phyloP scores from a whole-genome alignment of 2,329 filamentous ascomycete species.

The Myriosclerotinia curreyana region DNA sequence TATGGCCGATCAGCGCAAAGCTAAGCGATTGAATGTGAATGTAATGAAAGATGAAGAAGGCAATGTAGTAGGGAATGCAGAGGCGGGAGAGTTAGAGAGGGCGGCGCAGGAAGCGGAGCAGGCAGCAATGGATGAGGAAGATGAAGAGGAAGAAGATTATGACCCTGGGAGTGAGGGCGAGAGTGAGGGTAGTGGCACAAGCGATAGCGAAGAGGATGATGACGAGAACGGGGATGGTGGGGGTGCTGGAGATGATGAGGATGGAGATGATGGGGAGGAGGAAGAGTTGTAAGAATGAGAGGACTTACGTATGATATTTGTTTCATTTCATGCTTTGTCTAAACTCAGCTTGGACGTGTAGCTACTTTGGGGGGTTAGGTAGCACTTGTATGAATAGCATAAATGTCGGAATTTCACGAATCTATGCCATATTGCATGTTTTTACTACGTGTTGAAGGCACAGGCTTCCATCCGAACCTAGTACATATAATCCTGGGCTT shows the following conservation, averaged over 20 bases:
- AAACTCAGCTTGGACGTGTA: neutral
- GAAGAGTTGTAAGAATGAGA: constrained; percentile 14
- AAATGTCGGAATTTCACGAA: neutral
- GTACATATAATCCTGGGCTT: neutral
- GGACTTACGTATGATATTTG: neutral
- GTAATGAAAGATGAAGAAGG: constrained; percentile 44
- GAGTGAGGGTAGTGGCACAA: constrained; percentile 33
- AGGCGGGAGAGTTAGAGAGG: constrained; percentile 39
- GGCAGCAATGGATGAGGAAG: constrained; percentile 55
- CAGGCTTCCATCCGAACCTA: neutral
- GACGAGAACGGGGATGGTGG: constrained; percentile 44
- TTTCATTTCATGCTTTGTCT: neutral
- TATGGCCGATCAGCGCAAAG: constrained; percentile 65
- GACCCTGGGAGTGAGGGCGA: constrained; percentile 51
- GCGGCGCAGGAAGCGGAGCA: constrained; percentile 40
- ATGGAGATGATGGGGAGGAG: constrained; percentile 27
- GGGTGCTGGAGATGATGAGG: constrained; percentile 30
- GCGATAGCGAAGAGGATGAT: constrained; percentile 32
- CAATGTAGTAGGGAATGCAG: constrained; percentile 43
- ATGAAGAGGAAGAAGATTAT: constrained; percentile 65
- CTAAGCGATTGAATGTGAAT: constrained; percentile 59
- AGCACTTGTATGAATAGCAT: neutral
- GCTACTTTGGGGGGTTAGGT: neutral
- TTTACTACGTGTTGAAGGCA: neutral
- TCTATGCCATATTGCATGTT: no score